phyloP scores from a whole-genome alignment of 2,329 filamentous ascomycete genomes.

The Sporothrix dimorphospora region DNA sequence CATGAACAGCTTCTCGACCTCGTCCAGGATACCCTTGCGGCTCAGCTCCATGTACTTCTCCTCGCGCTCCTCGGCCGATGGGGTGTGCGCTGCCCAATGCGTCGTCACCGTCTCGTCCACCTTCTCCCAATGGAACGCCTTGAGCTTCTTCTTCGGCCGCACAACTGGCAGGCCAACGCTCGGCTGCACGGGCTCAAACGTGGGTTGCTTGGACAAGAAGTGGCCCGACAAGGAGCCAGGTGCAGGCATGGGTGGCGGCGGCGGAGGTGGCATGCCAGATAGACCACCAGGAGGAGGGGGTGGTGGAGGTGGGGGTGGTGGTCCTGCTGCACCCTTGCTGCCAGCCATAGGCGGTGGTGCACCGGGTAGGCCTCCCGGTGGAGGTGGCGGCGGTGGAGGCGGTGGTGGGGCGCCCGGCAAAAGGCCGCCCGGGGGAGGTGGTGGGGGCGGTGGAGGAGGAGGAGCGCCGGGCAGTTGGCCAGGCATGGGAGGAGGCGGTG shows the following conservation, averaged over 20 bases:
- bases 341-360: conserved; percentile 35
- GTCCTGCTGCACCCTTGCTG: conserved; percentile 31
- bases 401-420: conserved; percentile 47
- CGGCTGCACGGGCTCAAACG: conserved; percentile 53
- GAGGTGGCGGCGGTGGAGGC: conserved; percentile 42
- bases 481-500: conserved; percentile 50
- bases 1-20: conserved; percentile 96
- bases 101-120: conserved; percentile 90
- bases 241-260: conserved; percentile 52
- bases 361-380: conserved; percentile 43
- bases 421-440: conserved; percentile 53
- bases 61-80: conserved; percentile 86
- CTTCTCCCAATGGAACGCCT: conserved; percentile 99
- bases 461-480: conserved; percentile 38
- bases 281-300: conserved; percentile 46
- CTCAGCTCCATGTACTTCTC: conserved; percentile 94
- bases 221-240: conserved; percentile 73
- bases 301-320: conserved; percentile 43
- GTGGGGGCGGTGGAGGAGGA: conserved; percentile 44
- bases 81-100: conserved; percentile 86
- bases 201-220: conserved; percentile 69
- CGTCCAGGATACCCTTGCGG: conserved; percentile 92
- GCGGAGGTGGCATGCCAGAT: conserved; percentile 42
- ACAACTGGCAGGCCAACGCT: conserved; percentile 73
- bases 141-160: conserved; percentile 97